Conservation (phyloP, 257 asterid species). For the Echites panduratus region DNA sequence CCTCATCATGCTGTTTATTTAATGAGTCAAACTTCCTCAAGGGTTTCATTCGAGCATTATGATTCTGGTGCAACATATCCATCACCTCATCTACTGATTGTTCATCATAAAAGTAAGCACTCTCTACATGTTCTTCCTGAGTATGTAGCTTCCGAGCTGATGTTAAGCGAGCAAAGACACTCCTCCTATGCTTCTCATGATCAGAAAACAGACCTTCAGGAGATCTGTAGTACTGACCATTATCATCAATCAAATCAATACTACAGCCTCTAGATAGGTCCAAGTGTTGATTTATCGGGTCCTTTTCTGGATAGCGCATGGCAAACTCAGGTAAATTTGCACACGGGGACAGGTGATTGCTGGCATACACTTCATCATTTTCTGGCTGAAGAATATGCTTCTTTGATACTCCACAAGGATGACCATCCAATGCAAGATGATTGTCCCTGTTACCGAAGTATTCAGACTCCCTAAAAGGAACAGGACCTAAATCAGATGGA, state of each 20-base stretch:
- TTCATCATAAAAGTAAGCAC: constrained; percentile 27
- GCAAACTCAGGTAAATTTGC: constrained; percentile 13
- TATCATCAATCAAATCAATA: constrained; percentile 12
- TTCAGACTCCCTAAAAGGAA: constrained; percentile 10
- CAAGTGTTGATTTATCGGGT: constrained; percentile 21
- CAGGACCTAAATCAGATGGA: constrained; percentile 18
- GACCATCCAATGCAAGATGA: constrained; percentile 22
- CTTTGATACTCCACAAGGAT: constrained; percentile 15
- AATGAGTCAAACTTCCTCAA: constrained; percentile 22
- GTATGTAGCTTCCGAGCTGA: constrained; percentile 16
- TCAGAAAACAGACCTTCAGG: constrained; percentile 30
- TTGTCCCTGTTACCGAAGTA: constrained; percentile 1
- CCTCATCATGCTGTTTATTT: constrained; percentile 15
- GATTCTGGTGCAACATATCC: constrained; percentile 37
- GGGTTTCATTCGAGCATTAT: constrained; percentile 26
- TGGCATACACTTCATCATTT: constrained; percentile 21
- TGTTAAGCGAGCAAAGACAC: constrained; percentile 64
- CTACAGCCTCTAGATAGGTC: constrained; percentile 13
- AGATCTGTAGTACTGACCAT: constrained; percentile 16
- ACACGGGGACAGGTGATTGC: constrained; percentile 18
- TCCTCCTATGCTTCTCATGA: constrained; percentile 31
- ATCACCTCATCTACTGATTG: constrained; percentile 64
- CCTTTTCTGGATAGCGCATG: constrained; percentile 24
- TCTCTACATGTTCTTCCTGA: constrained; percentile 21
- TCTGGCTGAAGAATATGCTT: constrained; percentile 26